A percentile compares a stretch with the other conserved stretches of the same genome.
These are phyloP conservation scores for Colletotrichum sp. DNA, from an alignment of 2,329 filamentous ascomycete genomes.

Conservation along the genomic window DNA sequence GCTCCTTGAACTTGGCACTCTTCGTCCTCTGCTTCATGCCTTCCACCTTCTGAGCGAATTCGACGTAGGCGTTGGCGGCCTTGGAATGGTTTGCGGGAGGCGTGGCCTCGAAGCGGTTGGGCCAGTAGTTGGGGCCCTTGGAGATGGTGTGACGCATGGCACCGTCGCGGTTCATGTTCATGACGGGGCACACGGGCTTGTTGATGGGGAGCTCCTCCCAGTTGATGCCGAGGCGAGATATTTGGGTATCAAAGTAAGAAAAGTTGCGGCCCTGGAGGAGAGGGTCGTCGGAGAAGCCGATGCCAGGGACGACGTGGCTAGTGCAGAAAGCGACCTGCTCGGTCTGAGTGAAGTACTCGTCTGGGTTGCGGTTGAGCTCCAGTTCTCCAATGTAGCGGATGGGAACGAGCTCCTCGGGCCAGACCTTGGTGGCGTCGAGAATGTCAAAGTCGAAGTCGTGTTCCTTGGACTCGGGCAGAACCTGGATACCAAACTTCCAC, in stretches of 20 bases:
- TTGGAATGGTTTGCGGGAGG: slow-evolving; percentile 61
- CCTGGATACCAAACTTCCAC: slow-evolving; percentile 86
- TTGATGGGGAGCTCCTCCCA: slow-evolving; percentile 82
- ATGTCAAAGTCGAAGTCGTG: slow-evolving; percentile 87
- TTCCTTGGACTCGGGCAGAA: slow-evolving; percentile 72
- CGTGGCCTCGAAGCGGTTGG: slow-evolving; percentile 69
- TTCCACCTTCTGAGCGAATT: slow-evolving; percentile 67
- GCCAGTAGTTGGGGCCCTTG: slow-evolving; percentile 82
- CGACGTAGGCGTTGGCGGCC: slow-evolving; percentile 71
- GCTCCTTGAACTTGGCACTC: slow-evolving; percentile 78
- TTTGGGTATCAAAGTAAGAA: slow-evolving; percentile 70
- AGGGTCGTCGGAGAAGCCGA: slow-evolving; percentile 79
- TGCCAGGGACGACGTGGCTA: slow-evolving; percentile 77
- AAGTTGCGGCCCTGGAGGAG: slow-evolving; percentile 77
- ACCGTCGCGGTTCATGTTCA: slow-evolving; percentile 80
- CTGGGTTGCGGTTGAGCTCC: slow-evolving; percentile 79
- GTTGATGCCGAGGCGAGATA: slow-evolving; percentile 74
- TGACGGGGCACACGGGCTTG: slow-evolving; percentile 73
- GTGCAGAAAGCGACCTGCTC: slow-evolving; percentile 88
- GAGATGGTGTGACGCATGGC: slow-evolving; percentile 74
- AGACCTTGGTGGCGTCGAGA: slow-evolving; percentile 84
- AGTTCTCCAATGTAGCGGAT: slow-evolving; percentile 80
- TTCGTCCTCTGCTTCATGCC: slow-evolving; percentile 74
- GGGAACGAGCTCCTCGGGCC: slow-evolving; percentile 80
- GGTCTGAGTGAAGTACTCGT: slow-evolving; percentile 83